These are phyloP conservation scores for Dichotomocladium elegans DNA, from an alignment of 371 early-diverging fungal species.

Conservation along the genomic window DNA sequence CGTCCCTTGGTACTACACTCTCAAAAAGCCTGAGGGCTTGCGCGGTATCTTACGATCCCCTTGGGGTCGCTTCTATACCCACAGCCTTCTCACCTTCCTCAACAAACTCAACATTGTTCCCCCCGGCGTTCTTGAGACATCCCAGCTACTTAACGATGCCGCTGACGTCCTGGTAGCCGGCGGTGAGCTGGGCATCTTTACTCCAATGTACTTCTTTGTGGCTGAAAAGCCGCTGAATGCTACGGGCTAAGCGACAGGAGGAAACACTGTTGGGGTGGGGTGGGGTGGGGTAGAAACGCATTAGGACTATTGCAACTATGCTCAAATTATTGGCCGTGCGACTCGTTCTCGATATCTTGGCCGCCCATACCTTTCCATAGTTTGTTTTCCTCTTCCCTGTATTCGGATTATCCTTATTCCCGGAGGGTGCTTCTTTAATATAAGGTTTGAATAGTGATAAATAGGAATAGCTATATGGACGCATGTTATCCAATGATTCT, in stretches of 20 bases:
- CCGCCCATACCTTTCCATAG: too few relatives aligned
- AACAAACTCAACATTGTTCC: slow-evolving; percentile 69
- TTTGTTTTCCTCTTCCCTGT: too few relatives aligned
- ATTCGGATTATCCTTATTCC: too few relatives aligned
- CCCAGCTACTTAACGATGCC: slow-evolving; percentile 64
- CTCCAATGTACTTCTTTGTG: slow-evolving; percentile 80
- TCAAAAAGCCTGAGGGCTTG: slow-evolving; percentile 42
- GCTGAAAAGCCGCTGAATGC: slow-evolving; percentile 62
- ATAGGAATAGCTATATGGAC: too few relatives aligned
- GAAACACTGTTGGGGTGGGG: too few relatives aligned
- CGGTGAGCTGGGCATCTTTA: slow-evolving; percentile 69
- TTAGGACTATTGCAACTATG: too few relatives aligned
- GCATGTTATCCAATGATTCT: too few relatives aligned
- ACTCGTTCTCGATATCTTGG: too few relatives aligned
- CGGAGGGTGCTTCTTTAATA: too few relatives aligned
- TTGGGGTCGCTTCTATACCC: slow-evolving; percentile 52
- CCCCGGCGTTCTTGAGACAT: slow-evolving; percentile 64
- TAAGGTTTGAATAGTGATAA: too few relatives aligned
- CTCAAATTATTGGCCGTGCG: too few relatives aligned
- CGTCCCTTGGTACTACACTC: slow-evolving; percentile 69
- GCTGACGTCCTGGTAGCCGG: slow-evolving; percentile 70
- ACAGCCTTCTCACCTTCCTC: slow-evolving; percentile 55
- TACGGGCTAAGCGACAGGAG: neutral
- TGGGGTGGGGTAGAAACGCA: too few relatives aligned
- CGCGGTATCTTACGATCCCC: slow-evolving; percentile 51